Evolutionary conservation across 2,329 filamentous ascomycete genomes (phyloP), one percentile per base, ranked within the genome.

Genomic region (Fusarium tanahbumbuense): DNA sequence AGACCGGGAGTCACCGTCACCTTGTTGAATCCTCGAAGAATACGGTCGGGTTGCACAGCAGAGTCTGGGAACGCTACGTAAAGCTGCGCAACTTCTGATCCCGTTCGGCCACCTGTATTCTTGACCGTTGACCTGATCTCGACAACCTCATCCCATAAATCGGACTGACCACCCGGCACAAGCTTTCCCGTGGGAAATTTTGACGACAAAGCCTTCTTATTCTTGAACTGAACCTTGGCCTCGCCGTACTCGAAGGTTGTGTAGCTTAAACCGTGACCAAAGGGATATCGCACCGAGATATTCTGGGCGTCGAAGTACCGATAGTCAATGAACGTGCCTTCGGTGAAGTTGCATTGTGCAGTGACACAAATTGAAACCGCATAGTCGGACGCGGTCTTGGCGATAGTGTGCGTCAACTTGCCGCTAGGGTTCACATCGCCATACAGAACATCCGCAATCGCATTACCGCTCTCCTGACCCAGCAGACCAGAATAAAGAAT

Each of bases 401-500:
- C 48, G 22, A 50, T 40, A 9, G 32, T 50, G 5, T 50, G 30
- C 10, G 30, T 50, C 3, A 50, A 25, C 10, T 25, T 25, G 22
- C 16, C 48, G 8, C 48, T 50, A 11, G 48, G 48, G 22, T 27
- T 50, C 11, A 50, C 48, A 5, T 50, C 48, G 5, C 48, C 48
- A 32, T 50, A 50, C 2, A 50, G 22, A 37, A 50, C 32, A 50
- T 50, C 48, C 11, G 30, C 16, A 23, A 50, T 50, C 2, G 48
- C 28, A 25, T 50, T 50, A 5, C 48, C 48, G 11, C 30, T 37
- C 48, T 92, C 89, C 74, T 92, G 89, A n/a, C 90, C 90, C 0
- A 90, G 90, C 3, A 92, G 84, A 75, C 92, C 89, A n/a, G 90
- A 89, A 49, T 90, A 84, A 20, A 92, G 77, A 7, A 92, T 86